These are phyloP conservation scores for Nemania sp. DNA, from an alignment of 2,329 filamentous ascomycete genomes.

Conservation along the genomic window DNA sequence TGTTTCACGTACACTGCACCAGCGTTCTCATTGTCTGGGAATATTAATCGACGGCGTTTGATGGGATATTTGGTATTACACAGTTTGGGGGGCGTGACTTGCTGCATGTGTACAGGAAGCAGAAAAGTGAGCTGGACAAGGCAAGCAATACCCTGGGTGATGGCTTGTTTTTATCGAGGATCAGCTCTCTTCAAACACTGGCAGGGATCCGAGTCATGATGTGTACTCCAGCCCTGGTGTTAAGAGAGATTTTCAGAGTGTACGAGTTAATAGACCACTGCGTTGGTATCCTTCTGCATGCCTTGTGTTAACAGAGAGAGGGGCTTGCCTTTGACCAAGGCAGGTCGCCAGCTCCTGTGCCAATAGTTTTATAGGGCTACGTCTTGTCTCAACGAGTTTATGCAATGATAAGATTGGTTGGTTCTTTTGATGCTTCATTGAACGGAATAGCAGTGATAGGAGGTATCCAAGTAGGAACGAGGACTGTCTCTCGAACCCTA, in stretches of 20 bases:
- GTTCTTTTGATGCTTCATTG: not conserved
- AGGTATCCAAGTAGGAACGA: not conserved
- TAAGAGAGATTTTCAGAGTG: slow-evolving; percentile 16
- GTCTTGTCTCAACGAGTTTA: not conserved
- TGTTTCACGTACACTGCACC: slow-evolving; percentile 21
- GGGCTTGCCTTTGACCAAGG: not conserved
- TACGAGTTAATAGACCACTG: slow-evolving; percentile 29
- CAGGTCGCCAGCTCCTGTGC: slow-evolving; percentile 2
- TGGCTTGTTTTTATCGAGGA: slow-evolving; percentile 23
- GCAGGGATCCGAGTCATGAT: slow-evolving; percentile 9
- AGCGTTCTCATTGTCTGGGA: slow-evolving; percentile 10
- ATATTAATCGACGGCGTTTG: slow-evolving; percentile 26
- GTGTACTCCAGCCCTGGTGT: slow-evolving; percentile 11
- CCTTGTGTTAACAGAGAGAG: slow-evolving; percentile 14
- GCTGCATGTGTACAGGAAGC: slow-evolving; percentile 39
- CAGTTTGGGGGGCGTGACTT: slow-evolving; percentile 32
- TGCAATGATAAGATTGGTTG: not conserved
- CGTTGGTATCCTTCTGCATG: slow-evolving; percentile 13
- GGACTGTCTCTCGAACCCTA: no score
- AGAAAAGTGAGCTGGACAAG: slow-evolving; percentile 29
- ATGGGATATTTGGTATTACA: slow-evolving; percentile 20
- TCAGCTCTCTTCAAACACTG: slow-evolving; percentile 11
- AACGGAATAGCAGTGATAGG: not conserved
- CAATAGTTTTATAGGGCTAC: not conserved
- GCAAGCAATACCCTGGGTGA: slow-evolving; percentile 35